A percentile compares a stretch with the other conserved stretches of the same genome.
Evolutionary conservation across 208 protist species (phyloP).

Genomic region (Vickermania ingenoplastis): DNA sequence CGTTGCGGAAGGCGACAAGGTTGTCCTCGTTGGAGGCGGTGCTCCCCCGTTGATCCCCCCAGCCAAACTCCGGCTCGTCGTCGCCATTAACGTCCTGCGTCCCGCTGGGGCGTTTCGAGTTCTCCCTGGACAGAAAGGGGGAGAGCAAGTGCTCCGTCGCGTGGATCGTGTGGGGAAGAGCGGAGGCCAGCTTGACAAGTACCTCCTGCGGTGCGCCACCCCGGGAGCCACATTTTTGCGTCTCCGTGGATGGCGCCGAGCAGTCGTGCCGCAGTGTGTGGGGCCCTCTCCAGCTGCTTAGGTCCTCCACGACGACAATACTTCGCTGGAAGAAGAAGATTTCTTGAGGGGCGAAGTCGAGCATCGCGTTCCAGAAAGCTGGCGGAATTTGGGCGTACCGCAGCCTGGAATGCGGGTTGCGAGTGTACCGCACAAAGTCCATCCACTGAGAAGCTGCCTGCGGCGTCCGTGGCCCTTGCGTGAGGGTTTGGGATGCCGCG

Average conservation of each 20-base stretch:
- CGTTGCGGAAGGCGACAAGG: conserved; percentile 15
- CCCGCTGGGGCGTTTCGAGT: not conserved
- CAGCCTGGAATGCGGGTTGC: conserved; percentile 21
- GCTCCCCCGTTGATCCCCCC: not conserved
- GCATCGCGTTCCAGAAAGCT: conserved; percentile 22
- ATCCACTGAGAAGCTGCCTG: conserved; percentile 13
- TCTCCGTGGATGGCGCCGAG: not conserved
- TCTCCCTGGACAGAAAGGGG: not conserved
- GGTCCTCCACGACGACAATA: conserved; percentile 11
- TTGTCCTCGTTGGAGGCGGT: not conserved
- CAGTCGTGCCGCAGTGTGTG: not conserved
- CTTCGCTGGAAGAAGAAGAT: conserved; percentile 24
- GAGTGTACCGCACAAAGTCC: conserved; percentile 15
- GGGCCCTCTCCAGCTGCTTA: not conserved
- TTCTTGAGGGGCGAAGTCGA: conserved; percentile 4
- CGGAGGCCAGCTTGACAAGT: not conserved
- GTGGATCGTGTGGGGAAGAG: not conserved
- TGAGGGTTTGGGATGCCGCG: not conserved
- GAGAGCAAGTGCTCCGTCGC: not conserved
- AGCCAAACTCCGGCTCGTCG: not conserved
- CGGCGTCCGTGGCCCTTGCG: not conserved
- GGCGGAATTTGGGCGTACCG: conserved; percentile 22
- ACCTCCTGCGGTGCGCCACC: not conserved
- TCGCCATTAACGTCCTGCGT: not conserved
- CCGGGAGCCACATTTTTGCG: not conserved